Base-by-base conservation (phyloP, 441 rosid genomes). In the Populus trichocarpa region DNA sequence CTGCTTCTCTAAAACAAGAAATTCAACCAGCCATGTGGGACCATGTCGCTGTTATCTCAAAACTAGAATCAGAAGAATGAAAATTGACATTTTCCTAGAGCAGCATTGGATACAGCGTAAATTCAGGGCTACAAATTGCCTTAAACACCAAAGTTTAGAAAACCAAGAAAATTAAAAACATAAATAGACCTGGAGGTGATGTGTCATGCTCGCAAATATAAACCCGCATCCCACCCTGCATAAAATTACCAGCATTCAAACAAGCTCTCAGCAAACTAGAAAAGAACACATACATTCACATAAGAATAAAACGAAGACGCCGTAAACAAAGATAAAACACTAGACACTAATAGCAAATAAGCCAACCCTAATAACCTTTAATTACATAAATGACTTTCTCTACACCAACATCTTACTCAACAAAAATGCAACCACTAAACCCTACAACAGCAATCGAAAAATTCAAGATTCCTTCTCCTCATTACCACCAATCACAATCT, bases 191-290 rank as follows among this genome's bases (percentile, higher is more conserved):
- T 82, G 98, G 93, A 13, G 98, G 97, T 69, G 91, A 79, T n/a
- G 97, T 93, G 80, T 96, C 93, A 75, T 88, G 99, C 78, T 92
- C 94, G 81, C 97, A 90, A 35, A 92, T 70, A 61, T 96, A 93
- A 42, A 91, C 95, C 72, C 89, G 88, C 91, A 90, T 79, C 75
- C 93, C 91, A 78, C 95, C 98, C 99, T 93, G 94, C 78, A 85
- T 75, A 80, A 71, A 74, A 71, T 72, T 22, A 2, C 30, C 22
- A 65, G 69, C 33, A 63, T 26, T 69, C 70, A 18, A 81, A 30
- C 46, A 32, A 32, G 38, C 11, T 10, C 1, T 63, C 66, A 63
- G 66, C 28, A 63, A 63, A 63, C 66, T 22, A 61, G 65, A 23
- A 61, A 61, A 61, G 25, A 61, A 22, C 26, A 61, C 26, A n/a